phyloP scores from a whole-genome alignment of 1,284 basidiomycete species.

The Fomes fomentarius region DNA sequence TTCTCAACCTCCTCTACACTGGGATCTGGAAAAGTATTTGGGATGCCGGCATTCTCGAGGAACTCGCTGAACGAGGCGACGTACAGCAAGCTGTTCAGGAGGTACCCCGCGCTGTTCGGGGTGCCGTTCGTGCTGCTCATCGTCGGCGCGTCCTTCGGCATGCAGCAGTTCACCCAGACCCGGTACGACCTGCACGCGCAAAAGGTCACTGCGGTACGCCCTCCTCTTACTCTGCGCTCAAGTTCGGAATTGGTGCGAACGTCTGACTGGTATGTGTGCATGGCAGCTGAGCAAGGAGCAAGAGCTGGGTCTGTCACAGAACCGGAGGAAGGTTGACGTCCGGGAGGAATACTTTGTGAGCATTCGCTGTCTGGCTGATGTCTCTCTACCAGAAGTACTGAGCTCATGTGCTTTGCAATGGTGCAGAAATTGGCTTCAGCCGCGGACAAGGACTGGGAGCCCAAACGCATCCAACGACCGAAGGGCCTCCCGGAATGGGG shows the following conservation, averaged over 20 bases:
- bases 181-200: slow-evolving; percentile 88
- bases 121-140: slow-evolving; percentile 87
- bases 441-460: slow-evolving; percentile 81
- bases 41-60: slow-evolving; percentile 64
- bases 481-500: slow-evolving; percentile 90
- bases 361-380: slow-evolving; percentile 31
- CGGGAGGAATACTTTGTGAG: slow-evolving; percentile 95
- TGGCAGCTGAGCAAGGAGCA: slow-evolving; percentile 79
- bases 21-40: too few relatives aligned
- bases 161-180: slow-evolving; percentile 87
- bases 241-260: background rate
- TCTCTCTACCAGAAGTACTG: too few relatives aligned
- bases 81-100: slow-evolving; percentile 51
- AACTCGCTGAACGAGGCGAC: slow-evolving; percentile 52
- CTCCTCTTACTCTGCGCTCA: background rate
- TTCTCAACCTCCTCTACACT: too few relatives aligned
- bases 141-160: slow-evolving; percentile 86
- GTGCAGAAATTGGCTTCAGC: slow-evolving; percentile 66
- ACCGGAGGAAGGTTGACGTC: slow-evolving; percentile 88
- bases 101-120: slow-evolving; percentile 77
- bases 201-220: slow-evolving; percentile 70
- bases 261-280: background rate
- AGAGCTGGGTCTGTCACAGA: slow-evolving; percentile 78
- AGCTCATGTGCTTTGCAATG: background rate
- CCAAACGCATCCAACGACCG: slow-evolving; percentile 83